Evolutionary conservation across 2,329 filamentous ascomycete genomes (phyloP), one percentile per base, ranked within the genome.

Genomic region (Sarocladiaceae sp.): DNA sequence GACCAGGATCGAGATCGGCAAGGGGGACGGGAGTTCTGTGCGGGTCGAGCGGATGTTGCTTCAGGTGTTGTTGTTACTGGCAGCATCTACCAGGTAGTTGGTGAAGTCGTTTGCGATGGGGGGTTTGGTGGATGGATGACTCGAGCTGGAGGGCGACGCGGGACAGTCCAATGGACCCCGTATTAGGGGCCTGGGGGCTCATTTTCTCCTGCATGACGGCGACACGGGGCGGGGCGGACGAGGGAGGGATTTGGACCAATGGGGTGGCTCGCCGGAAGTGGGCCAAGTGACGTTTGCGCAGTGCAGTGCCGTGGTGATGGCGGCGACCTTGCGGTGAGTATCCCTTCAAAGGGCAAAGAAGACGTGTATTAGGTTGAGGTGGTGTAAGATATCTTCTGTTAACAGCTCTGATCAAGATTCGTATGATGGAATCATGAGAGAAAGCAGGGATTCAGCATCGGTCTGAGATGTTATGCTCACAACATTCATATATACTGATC

Each of bases 21-120:
- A n/a, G n/a, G 34, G 11, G 12, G 10, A 5, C 20, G 20, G 9
- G 34, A 39, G 34, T 11, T 39, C 34, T 39, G 20, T 23, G 10
- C 4, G 21, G 34, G 10, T 29, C 18, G 11, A 11, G 7, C 18
- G 5, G 33, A 7, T 13, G 19, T 39, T 39, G 19, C 13, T 18
- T 35, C 15, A 10, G 13, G 9, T 35, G 33, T 19, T 19, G 4
- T 7, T 19, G 33, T n/a, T 33, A 5, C 31, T 15, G 6, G 16
- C 4, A 19, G 33, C 19, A 10, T 4, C 18, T 15, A 19, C 11
- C 6, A 7, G 41, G 24, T 42, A 43, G 32, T 45, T 15, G 35
- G 40, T 31, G 43, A 45, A 43, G 45, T 20, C 35, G 26, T 37
- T 29, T 43, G 47, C 33, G 51, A 43, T 50, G 42, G 47, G 35